Base-by-base conservation (phyloP, 306 rosid genomes). In the Hylodesmum podocarpum region DNA sequence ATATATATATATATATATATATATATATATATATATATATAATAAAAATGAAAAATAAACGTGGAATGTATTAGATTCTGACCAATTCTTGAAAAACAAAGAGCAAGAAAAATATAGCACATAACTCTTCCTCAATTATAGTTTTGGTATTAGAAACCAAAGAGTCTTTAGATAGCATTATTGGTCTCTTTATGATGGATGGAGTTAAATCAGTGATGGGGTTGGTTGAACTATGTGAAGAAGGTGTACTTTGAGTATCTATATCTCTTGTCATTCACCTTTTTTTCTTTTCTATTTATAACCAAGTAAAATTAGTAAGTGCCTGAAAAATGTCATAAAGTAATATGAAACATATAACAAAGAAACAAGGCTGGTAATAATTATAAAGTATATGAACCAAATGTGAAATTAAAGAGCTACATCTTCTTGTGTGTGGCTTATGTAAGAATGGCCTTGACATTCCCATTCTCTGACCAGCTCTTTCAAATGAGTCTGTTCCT, bases 171-270 rank as follows among this genome's bases (percentile, higher is more conserved):
- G 54, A 66, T 27, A 84, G 73, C 53, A 90, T 87, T 25, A 77
- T 59, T 8, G 91, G 80, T 51, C 84, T 85, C 76, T 92, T 93
- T 66, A 43, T 28, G 29, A 80, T 89, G 51, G 92, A 70, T 71
- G 97, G 92, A 40, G 97, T 90, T 46, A 93, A 86, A 82, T 82
- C 81, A 64, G 86, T 84, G 80, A 84, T 88, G 49, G 82, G 84
- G 74, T 87, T 90, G 75, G 83, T 81, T 81, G 96, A 89, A 82
- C 91, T 85, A 62, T 80, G 79, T n/a, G n/a, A n/a, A 22, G 86
- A 58, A 49, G 91, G 86, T 22, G 96, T 88, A 75, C 92, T 95
- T 82, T 92, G 97, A 87, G 90, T 92, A 19, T 92, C 95, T n/a
- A 84, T 90, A 84, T 95, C 94, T 76, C 86, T 90, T 21, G 88